phyloP scores from a whole-genome alignment of 129 eudicot genomes.

The Centella asiatica region DNA sequence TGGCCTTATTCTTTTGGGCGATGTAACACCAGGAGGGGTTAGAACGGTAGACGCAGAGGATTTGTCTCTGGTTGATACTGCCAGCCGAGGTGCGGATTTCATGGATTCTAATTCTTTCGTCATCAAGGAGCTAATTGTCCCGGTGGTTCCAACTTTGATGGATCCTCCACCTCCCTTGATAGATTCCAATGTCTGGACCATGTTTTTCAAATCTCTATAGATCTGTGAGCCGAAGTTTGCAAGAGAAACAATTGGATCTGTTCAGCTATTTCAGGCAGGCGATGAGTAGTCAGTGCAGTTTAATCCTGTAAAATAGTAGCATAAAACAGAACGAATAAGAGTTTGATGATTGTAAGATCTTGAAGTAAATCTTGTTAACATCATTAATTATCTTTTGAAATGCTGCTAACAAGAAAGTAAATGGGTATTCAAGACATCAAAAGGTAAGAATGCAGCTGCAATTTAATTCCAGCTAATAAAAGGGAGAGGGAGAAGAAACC shows the following conservation, averaged over 20 bases:
- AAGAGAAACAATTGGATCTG: too few species aligned
- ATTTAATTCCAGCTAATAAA: too few species aligned
- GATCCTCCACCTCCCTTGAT: constrained; percentile 89
- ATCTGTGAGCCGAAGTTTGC: background rate
- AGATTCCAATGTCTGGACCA: constrained; percentile 67
- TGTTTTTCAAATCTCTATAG: constrained; percentile 21
- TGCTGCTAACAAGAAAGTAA: too few species aligned
- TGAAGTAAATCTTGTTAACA: background rate
- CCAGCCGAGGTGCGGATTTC: constrained; percentile 27
- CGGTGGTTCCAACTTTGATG: constrained; percentile 73
- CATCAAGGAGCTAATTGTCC: constrained; percentile 78
- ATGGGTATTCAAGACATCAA: background rate
- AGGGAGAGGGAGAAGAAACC: background rate
- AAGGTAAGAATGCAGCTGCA: background rate
- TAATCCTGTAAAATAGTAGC: background rate
- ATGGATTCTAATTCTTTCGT: constrained; percentile 54
- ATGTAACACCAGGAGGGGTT: constrained; percentile 9
- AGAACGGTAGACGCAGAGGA: constrained; percentile 21
- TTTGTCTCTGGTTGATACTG: constrained; percentile 12
- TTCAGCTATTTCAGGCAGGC: background rate
- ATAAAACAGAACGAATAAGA: too few species aligned
- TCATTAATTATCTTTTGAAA: too few species aligned
- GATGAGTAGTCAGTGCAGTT: background rate
- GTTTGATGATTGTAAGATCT: background rate
- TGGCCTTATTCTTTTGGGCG: constrained; percentile 29